phyloP scores from a whole-genome alignment of 345 rosid genomes.

The Pugionium cornutum region DNA sequence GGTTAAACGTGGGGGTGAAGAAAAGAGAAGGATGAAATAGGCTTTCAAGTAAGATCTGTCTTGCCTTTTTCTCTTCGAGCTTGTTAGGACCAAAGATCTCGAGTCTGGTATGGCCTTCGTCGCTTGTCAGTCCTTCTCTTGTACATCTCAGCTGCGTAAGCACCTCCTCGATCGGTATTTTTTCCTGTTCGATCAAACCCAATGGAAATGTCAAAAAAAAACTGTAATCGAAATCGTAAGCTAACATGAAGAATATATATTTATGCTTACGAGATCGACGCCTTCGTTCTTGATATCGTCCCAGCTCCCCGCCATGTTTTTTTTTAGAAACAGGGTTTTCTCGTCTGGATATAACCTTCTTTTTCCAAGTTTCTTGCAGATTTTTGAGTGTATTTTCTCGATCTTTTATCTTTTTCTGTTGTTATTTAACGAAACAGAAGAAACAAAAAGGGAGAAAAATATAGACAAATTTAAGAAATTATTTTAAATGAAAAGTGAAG shows the following conservation, averaged over 20 bases:
- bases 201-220: neutral
- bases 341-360: neutral
- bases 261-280: slow-evolving; percentile 49
- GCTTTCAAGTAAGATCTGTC: neutral
- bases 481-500: slow-evolving; percentile 21
- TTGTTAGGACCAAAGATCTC: slow-evolving; percentile 76
- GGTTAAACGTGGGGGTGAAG: slow-evolving; percentile 18
- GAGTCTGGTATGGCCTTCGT: slow-evolving; percentile 71
- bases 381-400: slow-evolving; percentile 30
- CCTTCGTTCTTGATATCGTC: slow-evolving; percentile 63
- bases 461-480: slow-evolving; percentile 18
- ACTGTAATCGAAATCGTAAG: neutral
- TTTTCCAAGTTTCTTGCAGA: slow-evolving; percentile 11
- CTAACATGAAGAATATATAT: neutral
- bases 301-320: slow-evolving; percentile 50
- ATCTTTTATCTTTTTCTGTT: slow-evolving; percentile 33
- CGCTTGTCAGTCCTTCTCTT: slow-evolving; percentile 57
- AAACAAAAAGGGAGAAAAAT: slow-evolving; percentile 27
- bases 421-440: slow-evolving; percentile 39
- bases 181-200: slow-evolving; percentile 47
- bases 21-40: slow-evolving; percentile 2
- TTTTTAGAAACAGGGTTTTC: slow-evolving; percentile 18
- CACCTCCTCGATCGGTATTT: slow-evolving; percentile 72
- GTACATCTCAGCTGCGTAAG: slow-evolving; percentile 68
- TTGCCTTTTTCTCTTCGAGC: slow-evolving; percentile 79